Conservation (phyloP, 2,329 filamentous ascomycete species). For the Pseudogymnoascus sp. region DNA sequence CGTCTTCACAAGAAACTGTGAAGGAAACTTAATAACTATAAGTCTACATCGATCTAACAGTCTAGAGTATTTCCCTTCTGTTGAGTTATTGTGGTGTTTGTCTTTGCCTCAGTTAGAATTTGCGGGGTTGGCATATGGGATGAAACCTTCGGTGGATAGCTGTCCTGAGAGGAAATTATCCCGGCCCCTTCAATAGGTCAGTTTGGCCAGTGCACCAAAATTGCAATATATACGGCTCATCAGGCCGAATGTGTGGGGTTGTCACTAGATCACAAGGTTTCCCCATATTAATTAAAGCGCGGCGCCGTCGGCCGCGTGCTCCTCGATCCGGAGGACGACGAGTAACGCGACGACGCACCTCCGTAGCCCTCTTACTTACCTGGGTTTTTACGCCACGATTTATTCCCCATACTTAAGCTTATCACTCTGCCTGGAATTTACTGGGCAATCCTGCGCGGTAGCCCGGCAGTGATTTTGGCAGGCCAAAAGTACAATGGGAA, state of each 20-base stretch:
- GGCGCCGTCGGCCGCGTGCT: not conserved
- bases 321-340: not conserved
- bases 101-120: not conserved
- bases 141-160: not conserved
- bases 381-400: not conserved
- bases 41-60: no score
- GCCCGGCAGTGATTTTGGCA: not conserved
- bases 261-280: not conserved
- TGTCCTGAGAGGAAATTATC: not conserved
- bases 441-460: not conserved
- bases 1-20: no score
- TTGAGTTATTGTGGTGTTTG: not conserved
- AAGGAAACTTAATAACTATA: not conserved
- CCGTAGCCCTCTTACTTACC: not conserved
- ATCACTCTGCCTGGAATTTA: not conserved
- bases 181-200: not conserved
- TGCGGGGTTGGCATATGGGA: not conserved
- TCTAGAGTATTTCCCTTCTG: not conserved
- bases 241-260: not conserved
- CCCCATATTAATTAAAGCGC: not conserved
- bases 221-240: not conserved
- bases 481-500: not conserved
- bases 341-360: not conserved
- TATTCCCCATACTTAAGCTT: not conserved
- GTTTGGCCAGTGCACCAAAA: not conserved